phyloP scores from a whole-genome alignment of 163 green algal species.

The Scenedesmus sp. region DNA sequence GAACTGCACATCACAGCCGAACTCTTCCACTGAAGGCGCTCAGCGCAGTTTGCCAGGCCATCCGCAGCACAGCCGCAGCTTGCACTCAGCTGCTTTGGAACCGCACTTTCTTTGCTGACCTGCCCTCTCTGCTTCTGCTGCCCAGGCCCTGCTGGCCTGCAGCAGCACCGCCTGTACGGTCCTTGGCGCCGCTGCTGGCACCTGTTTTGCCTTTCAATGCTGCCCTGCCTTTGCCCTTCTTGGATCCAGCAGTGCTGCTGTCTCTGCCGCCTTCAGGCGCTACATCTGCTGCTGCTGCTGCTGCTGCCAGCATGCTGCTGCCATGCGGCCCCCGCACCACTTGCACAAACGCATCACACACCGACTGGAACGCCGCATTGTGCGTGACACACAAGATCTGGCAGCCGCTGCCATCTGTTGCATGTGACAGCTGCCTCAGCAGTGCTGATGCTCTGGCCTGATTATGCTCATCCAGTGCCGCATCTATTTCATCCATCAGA shows the following conservation, averaged over 20 bases:
- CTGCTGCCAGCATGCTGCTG: conserved; percentile 6
- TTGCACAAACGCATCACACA: conserved; percentile 30
- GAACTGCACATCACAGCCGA: no score
- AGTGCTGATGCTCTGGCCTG: conserved; percentile 50
- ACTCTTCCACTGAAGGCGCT: no score
- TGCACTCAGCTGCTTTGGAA: not conserved
- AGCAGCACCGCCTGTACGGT: not conserved
- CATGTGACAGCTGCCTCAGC: conserved; percentile 54
- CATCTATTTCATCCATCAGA: conserved; percentile 63
- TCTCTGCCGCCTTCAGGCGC: not conserved
- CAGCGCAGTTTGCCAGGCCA: not conserved
- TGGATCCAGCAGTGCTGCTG: not conserved
- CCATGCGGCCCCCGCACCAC: not conserved
- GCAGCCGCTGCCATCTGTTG: not conserved
- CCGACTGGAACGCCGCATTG: conserved; percentile 40
- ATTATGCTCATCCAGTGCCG: conserved; percentile 65
- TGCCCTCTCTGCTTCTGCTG: not conserved
- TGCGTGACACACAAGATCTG: conserved; percentile 41
- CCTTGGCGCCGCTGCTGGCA: not conserved
- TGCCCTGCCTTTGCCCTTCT: not conserved
- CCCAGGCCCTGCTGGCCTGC: not conserved
- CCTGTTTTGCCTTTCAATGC: not conserved
- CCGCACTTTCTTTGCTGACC: conserved; percentile 28
- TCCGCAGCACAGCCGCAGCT: not conserved
- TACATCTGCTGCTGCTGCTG: not conserved